phyloP scores from a whole-genome alignment of 1,139 yeast genomes.

The Casaregolazyma lundiana region DNA sequence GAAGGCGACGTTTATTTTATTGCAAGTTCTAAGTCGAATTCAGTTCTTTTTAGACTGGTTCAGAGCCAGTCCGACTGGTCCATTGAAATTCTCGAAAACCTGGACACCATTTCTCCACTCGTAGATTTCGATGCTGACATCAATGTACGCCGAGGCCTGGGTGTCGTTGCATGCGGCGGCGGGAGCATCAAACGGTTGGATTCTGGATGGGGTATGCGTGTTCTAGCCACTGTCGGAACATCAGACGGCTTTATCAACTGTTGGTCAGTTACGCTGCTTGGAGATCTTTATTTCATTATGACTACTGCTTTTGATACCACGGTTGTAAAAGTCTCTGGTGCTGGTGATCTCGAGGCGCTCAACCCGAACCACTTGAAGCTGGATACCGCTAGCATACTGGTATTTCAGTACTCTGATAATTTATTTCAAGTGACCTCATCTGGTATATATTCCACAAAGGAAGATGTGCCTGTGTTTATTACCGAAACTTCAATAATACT shows the following conservation, averaged over 20 bases:
- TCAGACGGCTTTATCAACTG: conserved; percentile 1
- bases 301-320: conserved; percentile 1
- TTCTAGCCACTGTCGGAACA: neutral
- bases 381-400: conserved; percentile 4
- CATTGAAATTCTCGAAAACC: neutral
- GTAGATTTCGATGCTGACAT: neutral
- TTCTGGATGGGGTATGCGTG: conserved; percentile 2
- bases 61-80: conserved; percentile 1
- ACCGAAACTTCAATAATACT: neutral
- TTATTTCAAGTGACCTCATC: conserved; percentile 4
- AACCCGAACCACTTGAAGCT: neutral
- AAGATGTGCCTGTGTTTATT: neutral
- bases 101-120: conserved; percentile 7
- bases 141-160: neutral
- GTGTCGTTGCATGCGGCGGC: conserved; percentile 5
- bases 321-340: neutral
- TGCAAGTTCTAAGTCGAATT: conserved; percentile 5
- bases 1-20: conserved; percentile 1
- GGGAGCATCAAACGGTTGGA: conserved; percentile 8
- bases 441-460: neutral
- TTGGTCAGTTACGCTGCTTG: neutral
- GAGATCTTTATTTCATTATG: conserved; percentile 1
- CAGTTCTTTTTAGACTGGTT: neutral
- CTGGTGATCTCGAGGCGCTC: conserved; percentile 5
- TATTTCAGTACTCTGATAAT: neutral